A percentile compares a stretch with the other conserved stretches of the same genome.
These are phyloP conservation scores for Blechomonas ayalai DNA, from an alignment of 208 protist genomes.

Conservation along the genomic window DNA sequence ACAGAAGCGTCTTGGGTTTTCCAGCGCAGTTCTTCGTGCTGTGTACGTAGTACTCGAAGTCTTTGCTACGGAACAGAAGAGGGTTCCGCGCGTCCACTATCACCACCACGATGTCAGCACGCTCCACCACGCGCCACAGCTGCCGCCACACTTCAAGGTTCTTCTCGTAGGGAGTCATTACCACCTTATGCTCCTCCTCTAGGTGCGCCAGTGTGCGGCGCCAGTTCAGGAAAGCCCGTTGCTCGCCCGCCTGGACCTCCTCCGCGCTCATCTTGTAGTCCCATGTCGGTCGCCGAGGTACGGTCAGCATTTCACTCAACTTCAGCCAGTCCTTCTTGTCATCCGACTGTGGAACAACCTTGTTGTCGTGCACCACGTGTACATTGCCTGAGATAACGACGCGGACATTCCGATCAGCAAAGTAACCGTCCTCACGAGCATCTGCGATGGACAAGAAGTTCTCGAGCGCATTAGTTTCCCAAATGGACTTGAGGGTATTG, in stretches of 20 bases:
- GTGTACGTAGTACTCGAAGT: conserved; percentile 86
- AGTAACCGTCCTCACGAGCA: conserved; percentile 78
- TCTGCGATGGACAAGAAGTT: conserved; percentile 85
- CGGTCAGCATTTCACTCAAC: conserved; percentile 71
- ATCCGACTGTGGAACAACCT: conserved; percentile 35
- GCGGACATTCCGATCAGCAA: conserved; percentile 67
- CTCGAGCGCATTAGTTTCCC: conserved; percentile 83
- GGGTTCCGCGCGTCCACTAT: conserved; percentile 97
- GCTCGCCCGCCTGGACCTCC: conserved; percentile 64
- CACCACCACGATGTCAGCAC: conserved; percentile 90
- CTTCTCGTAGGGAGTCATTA: conserved; percentile 98
- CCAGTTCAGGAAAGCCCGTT: conserved; percentile 87
- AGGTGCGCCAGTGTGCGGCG: conserved; percentile 75
- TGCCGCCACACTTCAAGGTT: conserved; percentile 99
- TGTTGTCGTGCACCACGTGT: conserved; percentile 66
- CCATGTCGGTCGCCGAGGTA: conserved; percentile 80
- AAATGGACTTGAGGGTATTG: conserved; percentile 74
- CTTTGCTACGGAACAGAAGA: conserved; percentile 90
- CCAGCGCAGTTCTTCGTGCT: conserved; percentile 54
- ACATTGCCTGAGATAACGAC: conserved; percentile 78
- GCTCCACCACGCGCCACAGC: conserved; percentile 98
- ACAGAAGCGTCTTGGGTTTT: conserved; percentile 76
- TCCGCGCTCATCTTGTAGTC: conserved; percentile 58
- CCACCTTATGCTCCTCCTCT: conserved; percentile 91
- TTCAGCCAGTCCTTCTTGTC: conserved; percentile 54